phyloP scores from a whole-genome alignment of 1,139 yeast species.

The Nakaseomyces delphensis region DNA sequence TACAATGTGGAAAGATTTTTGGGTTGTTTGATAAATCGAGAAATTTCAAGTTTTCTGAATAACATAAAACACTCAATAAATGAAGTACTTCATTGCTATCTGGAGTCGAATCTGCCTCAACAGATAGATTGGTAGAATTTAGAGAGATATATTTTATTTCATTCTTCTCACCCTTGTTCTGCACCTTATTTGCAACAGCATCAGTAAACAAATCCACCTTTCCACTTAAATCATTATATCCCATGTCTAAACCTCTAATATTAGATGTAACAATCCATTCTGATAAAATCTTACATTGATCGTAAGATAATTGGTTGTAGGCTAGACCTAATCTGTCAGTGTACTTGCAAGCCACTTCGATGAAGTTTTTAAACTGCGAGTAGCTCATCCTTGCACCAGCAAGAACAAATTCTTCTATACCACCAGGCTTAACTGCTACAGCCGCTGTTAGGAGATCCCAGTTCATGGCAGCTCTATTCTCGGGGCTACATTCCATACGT shows the following conservation, averaged over 20 bases:
- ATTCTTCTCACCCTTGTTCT: slow-evolving; percentile 21
- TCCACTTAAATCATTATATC: slow-evolving; percentile 58
- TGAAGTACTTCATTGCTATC: slow-evolving; percentile 27
- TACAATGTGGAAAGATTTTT: slow-evolving; percentile 42
- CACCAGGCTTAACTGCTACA: slow-evolving; percentile 52
- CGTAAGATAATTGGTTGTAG: slow-evolving; percentile 47
- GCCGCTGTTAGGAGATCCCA: slow-evolving; percentile 68
- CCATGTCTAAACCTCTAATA: slow-evolving; percentile 54
- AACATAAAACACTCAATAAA: slow-evolving; percentile 33
- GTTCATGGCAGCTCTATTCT: slow-evolving; percentile 62
- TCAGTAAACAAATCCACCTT: slow-evolving; percentile 46
- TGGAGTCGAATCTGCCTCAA: slow-evolving; percentile 26
- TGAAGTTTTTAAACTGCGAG: slow-evolving; percentile 46
- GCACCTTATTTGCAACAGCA: slow-evolving; percentile 28
- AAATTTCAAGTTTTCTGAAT: slow-evolving; percentile 49
- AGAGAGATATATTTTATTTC: slow-evolving; percentile 41
- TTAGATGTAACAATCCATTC: slow-evolving; percentile 38
- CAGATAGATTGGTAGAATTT: slow-evolving; percentile 44
- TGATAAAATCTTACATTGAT: slow-evolving; percentile 44
- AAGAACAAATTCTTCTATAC: slow-evolving; percentile 61
- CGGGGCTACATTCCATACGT: slow-evolving; percentile 52
- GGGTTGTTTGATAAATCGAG: slow-evolving; percentile 63
- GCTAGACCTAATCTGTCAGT: slow-evolving; percentile 60
- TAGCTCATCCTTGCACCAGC: slow-evolving; percentile 63
- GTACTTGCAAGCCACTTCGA: slow-evolving; percentile 42